phyloP scores from a whole-genome alignment of 768 basidiomycete genomes.

The Cantharellus cinnabarinus region DNA sequence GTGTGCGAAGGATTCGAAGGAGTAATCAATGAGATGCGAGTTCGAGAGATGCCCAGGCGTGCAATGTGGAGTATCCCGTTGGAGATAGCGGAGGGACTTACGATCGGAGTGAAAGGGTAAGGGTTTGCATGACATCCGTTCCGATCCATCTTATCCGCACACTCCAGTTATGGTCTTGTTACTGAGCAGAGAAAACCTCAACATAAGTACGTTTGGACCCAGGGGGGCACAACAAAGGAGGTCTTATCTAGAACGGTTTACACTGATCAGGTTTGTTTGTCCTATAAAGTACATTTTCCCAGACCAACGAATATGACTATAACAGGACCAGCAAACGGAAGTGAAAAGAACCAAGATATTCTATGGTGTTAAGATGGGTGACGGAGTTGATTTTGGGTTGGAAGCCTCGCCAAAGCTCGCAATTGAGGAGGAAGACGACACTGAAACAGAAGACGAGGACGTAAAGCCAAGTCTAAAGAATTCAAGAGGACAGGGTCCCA shows the following conservation, averaged over 20 bases:
- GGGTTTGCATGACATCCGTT: conserved; percentile 10
- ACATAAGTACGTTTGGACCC: conserved; percentile 68
- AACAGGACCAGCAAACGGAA: conserved; percentile 19
- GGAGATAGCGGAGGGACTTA: conserved; percentile 48
- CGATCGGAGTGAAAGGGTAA: conserved; percentile 68
- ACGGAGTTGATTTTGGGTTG: neutral
- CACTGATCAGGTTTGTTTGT: conserved; percentile 44
- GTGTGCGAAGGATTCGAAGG: conserved; percentile 31
- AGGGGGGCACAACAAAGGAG: conserved; percentile 58
- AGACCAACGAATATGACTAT: neutral
- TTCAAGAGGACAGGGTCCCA: conserved; percentile 3
- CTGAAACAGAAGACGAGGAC: neutral
- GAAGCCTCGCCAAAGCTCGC: too few relatives aligned
- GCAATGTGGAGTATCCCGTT: conserved; percentile 68
- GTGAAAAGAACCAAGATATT: conserved; percentile 19
- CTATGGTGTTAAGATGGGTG: conserved; percentile 16
- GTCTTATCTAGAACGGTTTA: conserved; percentile 50
- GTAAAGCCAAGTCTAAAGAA: conserved; percentile 5
- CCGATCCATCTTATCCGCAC: neutral
- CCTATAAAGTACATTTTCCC: neutral
- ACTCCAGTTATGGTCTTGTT: conserved; percentile 59
- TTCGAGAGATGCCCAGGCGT: conserved; percentile 67
- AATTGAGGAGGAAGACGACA: neutral
- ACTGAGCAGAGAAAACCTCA: conserved; percentile 71
- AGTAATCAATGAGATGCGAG: conserved; percentile 35